Conservation (phyloP, 495 filamentous ascomycete genomes). For the Pyrenula aspistea region DNA sequence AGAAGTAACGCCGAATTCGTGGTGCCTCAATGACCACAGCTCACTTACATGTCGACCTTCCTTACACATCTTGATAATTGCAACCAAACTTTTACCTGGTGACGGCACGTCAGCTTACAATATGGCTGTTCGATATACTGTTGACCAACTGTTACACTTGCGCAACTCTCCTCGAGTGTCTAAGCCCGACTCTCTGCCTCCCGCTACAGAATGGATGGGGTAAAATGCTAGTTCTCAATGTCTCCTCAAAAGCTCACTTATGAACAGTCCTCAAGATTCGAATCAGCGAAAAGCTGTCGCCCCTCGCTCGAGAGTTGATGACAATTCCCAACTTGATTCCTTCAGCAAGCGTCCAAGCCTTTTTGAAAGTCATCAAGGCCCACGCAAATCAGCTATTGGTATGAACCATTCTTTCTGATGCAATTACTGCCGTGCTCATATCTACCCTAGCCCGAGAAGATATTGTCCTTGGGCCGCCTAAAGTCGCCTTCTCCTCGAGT, state of each 20-base stretch:
- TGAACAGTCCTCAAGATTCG: conserved; percentile 31
- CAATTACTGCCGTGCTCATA: too few species aligned
- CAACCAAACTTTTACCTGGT: too few species aligned
- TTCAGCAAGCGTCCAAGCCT: conserved; percentile 43
- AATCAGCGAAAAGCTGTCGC: conserved; percentile 34
- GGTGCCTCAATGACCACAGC: too few species aligned
- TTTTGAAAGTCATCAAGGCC: conserved; percentile 49
- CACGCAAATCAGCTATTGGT: conserved; percentile 50
- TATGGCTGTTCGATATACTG: conserved; percentile 58
- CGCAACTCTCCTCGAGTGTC: conserved; percentile 72
- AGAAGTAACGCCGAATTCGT: too few species aligned
- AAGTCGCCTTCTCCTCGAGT: conserved; percentile 67
- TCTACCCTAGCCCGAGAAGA: conserved; percentile 70
- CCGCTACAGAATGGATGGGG: conserved; percentile 98
- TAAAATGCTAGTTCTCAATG: conserved; percentile 21
- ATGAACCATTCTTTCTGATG: too few species aligned
- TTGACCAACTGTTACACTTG: conserved; percentile 66
- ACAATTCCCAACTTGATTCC: conserved; percentile 26
- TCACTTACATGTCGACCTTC: too few species aligned
- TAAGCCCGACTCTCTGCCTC: conserved; percentile 71
- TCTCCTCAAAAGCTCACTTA: conserved; percentile 15
- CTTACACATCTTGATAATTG: too few species aligned
- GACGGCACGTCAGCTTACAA: too few species aligned
- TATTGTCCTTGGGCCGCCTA: conserved; percentile 80
- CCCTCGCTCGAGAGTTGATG: conserved; percentile 23